Conservation (phyloP, 345 rosid species). For the Angophora floribunda region DNA sequence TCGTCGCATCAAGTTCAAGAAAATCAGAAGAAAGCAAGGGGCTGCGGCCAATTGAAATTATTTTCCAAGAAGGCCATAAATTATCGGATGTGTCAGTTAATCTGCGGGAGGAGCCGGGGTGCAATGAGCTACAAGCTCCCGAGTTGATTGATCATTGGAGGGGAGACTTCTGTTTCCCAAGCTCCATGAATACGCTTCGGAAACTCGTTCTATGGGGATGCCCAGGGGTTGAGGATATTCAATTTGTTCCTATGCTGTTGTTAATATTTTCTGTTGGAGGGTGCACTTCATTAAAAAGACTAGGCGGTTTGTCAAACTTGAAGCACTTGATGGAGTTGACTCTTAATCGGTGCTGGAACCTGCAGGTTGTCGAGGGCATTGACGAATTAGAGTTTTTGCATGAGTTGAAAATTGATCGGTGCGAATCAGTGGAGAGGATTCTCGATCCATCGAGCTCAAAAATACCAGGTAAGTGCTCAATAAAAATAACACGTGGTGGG, state of each 20-base stretch:
- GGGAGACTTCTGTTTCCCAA: rapidly evolving
- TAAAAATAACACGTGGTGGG: rapidly evolving
- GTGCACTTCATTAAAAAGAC: background rate
- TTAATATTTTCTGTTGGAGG: rapidly evolving
- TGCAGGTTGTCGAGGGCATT: background rate
- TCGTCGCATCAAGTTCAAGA: no score
- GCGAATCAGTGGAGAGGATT: rapidly evolving
- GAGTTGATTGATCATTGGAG: background rate
- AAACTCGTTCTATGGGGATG: rapidly evolving
- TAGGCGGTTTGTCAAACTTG: background rate
- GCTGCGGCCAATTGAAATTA: rapidly evolving
- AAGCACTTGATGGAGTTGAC: rapidly evolving
- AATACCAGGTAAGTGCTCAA: rapidly evolving
- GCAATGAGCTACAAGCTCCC: rapidly evolving
- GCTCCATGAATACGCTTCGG: rapidly evolving
- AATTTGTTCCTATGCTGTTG: background rate
- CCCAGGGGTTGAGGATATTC: rapidly evolving
- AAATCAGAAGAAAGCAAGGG: background rate
- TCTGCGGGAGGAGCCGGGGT: background rate
- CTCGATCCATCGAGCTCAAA: rapidly evolving
- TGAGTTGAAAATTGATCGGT: rapidly evolving
- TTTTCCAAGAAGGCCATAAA: rapidly evolving
- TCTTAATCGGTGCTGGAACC: rapidly evolving
- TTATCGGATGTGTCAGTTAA: background rate
- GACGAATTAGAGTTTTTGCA: rapidly evolving